Base-by-base conservation (phyloP, 805 yeast species). In the Candida jianshihensis region DNA sequence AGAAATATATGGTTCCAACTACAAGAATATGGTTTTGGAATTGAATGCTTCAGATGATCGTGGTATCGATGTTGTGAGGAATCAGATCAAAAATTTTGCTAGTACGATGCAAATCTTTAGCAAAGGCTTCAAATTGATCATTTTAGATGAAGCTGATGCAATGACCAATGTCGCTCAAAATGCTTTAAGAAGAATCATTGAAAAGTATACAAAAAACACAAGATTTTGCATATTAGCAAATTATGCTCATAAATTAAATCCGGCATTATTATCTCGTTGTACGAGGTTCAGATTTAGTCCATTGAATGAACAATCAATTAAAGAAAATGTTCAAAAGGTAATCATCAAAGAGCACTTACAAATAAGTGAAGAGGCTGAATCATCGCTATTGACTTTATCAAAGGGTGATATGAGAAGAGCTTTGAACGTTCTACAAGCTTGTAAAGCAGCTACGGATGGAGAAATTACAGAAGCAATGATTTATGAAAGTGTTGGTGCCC, bases 321-420 rank as follows among this genome's bases (percentile, higher is more conserved):
- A 70, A 41, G 75, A 71, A 24, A 74, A 95, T 36, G 64, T 90
- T 20, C 64, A 72, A 32, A 68, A 73, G 41, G 96, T 92, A 8
- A 69, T 87, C 33, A 70, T 73, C 28, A 65, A 66, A 36, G 99
- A 92, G 50, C 58, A 74, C 1, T 62, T 92, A 33, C 60, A 66
- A 4, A 64, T 92, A 9, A 53, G 68, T 1, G 59, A 67, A 0
- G 76, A 68, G 1, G 97, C 95, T 0, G 63, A 72, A 30, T 59
- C 61, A 1, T 78, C 96, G 2, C 63, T 92, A 33, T 64, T 92
- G 38, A 67, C 64, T 36, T 68, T 92, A 37, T 72, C 92, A n/a
- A 74, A 78, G 39, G 99, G 99, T 35, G 99, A 92, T 59, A 92
- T 92, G 98, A 76, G 99, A 64, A 75, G 85, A 34, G 95, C 95